Base-by-base conservation (phyloP, 768 basidiomycete species). In the Grammothele lineata region DNA sequence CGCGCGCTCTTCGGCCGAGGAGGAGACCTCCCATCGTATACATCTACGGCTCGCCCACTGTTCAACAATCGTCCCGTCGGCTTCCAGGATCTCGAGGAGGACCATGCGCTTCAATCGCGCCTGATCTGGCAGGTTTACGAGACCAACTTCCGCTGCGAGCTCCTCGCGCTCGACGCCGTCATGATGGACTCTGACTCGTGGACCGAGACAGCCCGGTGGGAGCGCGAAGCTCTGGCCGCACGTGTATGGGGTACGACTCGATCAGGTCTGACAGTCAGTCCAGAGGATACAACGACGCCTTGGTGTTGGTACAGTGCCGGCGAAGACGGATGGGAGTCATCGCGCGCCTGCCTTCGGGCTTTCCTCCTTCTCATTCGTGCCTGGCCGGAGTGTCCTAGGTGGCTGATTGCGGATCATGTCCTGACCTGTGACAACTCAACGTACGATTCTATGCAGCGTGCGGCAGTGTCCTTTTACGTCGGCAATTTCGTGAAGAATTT, bases 141-240 rank as follows among this genome's bases (percentile, higher is more conserved):
- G 26, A 25, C 24, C n/a, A 45, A 45, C n/a, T 45, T 22, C 23
- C 5, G 43, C 4, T 37, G 43, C 19, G 43, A 45, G n/a, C 17
- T 45, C 2, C 24, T 45, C 12, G 43, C 35, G 1, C 43, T 45
- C 8, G 43, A 37, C 22, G 35, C 35, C 7, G 5, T 45, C n/a
- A 27, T 45, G 6, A 36, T 45, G 0, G 43, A 36, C n/a, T 26
- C 35, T 1, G 14, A 2, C 21, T 2, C 2, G 19, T 42, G 40
- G 40, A 8, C 40, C 14, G 14, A 32, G 12, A 17, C 17, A 3
- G 4, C 17, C 8, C 27, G 40, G 6, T 32, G 26, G 40, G 30
- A 3, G 9, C 40, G 43, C 14, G 43, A 36, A 36, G 12, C 22
- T n/a, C 6, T 19, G 3, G 11, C 37, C 1, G 25, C 36, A 4